phyloP scores from a whole-genome alignment of 108 stramenopile species.

The Cyclotella kingstonii region DNA sequence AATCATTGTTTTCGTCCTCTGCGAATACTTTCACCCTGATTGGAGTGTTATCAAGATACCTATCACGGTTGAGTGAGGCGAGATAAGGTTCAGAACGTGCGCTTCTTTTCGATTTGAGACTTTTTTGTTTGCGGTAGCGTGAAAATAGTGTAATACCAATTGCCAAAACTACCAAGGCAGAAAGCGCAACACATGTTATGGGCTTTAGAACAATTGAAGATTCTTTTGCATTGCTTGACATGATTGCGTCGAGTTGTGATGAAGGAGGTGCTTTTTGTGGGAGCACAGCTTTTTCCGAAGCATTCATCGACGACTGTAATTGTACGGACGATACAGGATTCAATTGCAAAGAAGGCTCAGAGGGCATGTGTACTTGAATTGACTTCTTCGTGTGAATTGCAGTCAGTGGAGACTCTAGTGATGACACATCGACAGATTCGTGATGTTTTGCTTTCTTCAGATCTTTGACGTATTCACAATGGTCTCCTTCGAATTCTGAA shows the following conservation, averaged over 20 bases:
- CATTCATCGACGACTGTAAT: not conserved
- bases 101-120: not conserved
- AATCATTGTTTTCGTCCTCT: conserved; percentile 23
- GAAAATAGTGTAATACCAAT: not conserved
- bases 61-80: conserved; percentile 7
- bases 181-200: too few relatives aligned
- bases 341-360: not conserved
- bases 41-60: conserved; percentile 30
- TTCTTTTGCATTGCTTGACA: too few relatives aligned
- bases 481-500: conserved; percentile 56
- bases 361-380: not conserved
- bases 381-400: conserved; percentile 17
- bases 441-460: not conserved
- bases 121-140: conserved; percentile 4
- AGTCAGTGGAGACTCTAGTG: not conserved
- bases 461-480: conserved; percentile 53
- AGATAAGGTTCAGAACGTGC: not conserved
- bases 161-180: not conserved
- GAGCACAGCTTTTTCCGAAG: not conserved
- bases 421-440: not conserved
- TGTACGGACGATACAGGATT: not conserved
- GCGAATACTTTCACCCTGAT: conserved; percentile 22
- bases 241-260: not conserved
- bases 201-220: too few relatives aligned
- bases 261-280: not conserved